Evolutionary conservation across 1,139 yeast species (phyloP).

Genomic region (Blastobotrys capitulatus): DNA sequence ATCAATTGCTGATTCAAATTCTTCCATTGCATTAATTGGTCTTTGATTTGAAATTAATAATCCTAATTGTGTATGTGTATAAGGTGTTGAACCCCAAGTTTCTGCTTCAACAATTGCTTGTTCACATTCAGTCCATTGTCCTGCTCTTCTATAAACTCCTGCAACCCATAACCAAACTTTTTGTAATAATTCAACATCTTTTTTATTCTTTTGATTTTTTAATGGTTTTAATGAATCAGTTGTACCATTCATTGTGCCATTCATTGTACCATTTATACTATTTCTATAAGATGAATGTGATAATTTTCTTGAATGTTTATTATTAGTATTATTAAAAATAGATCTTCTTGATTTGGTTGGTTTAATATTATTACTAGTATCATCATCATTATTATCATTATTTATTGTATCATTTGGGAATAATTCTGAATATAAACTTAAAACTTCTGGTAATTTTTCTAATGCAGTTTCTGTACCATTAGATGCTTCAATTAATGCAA

Average conservation of each 20-base stretch:
- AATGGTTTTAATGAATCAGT: background rate
- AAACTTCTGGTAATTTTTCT: constrained; percentile 61
- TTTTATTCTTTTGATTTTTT: constrained; percentile 9
- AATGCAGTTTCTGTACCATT: constrained; percentile 59
- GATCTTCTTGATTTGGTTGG: constrained; percentile 5
- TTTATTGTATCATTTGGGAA: constrained; percentile 31
- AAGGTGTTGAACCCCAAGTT: constrained; percentile 41
- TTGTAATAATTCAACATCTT: constrained; percentile 41
- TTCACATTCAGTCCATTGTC: constrained; percentile 55
- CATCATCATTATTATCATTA: background rate
- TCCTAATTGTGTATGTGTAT: constrained; percentile 54
- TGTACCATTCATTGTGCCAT: background rate
- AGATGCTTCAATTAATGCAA: constrained; percentile 61
- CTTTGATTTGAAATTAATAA: constrained; percentile 37
- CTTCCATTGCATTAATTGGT: constrained; percentile 49
- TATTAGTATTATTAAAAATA: background rate
- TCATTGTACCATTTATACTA: background rate
- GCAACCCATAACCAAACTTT: constrained; percentile 74
- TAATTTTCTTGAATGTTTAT: background rate
- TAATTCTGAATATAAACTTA: constrained; percentile 52
- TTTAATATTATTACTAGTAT: background rate
- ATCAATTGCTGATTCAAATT: constrained; percentile 64
- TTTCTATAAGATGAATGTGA: background rate
- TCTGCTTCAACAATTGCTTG: constrained; percentile 74
- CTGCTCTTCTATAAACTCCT: constrained; percentile 55